A percentile compares a stretch with the other conserved stretches of the same genome.
Conservation (phyloP, 2,329 filamentous ascomycete species). For the Monascus ruber region DNA sequence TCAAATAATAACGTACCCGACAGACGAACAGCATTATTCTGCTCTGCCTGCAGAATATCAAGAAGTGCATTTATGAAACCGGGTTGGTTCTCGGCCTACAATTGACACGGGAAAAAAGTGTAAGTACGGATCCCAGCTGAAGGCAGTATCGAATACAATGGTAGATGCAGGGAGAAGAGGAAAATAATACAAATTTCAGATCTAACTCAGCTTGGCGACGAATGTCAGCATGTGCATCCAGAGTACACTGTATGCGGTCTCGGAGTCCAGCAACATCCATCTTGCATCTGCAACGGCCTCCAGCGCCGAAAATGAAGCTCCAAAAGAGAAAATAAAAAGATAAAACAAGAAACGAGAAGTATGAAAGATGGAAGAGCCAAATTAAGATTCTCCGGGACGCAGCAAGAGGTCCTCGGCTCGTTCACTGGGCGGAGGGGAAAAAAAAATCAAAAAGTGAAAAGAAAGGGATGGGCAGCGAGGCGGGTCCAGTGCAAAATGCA, state of each 20-base stretch:
- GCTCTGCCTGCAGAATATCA: slow-evolving; percentile 80
- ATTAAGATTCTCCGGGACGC: too few relatives aligned
- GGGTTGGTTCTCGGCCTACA: slow-evolving; percentile 74
- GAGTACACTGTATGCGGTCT: slow-evolving; percentile 53
- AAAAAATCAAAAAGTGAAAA: background rate
- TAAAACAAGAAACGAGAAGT: background rate
- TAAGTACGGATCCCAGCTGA: too few relatives aligned
- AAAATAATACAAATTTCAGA: slow-evolving; percentile 47
- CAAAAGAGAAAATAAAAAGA: background rate
- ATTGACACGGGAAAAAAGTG: background rate
- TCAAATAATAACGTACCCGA: slow-evolving; percentile 55
- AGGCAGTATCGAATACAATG: too few relatives aligned
- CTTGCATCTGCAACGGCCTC: slow-evolving; percentile 23
- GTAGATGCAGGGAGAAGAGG: too few relatives aligned
- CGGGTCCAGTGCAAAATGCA: too few relatives aligned
- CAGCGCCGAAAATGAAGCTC: slow-evolving; percentile 15
- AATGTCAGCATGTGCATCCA: slow-evolving; percentile 51
- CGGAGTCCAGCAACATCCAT: slow-evolving; percentile 53
- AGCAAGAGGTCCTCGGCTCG: background rate
- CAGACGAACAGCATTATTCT: slow-evolving; percentile 71
- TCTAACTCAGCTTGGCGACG: slow-evolving; percentile 53
- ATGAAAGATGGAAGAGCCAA: too few relatives aligned
- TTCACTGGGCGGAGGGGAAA: background rate
- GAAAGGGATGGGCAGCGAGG: background rate
- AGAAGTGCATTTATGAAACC: slow-evolving; percentile 86